Evolutionary conservation across 352 stramenopile species (phyloP).

Genomic region (Phytopythium montanum): DNA sequence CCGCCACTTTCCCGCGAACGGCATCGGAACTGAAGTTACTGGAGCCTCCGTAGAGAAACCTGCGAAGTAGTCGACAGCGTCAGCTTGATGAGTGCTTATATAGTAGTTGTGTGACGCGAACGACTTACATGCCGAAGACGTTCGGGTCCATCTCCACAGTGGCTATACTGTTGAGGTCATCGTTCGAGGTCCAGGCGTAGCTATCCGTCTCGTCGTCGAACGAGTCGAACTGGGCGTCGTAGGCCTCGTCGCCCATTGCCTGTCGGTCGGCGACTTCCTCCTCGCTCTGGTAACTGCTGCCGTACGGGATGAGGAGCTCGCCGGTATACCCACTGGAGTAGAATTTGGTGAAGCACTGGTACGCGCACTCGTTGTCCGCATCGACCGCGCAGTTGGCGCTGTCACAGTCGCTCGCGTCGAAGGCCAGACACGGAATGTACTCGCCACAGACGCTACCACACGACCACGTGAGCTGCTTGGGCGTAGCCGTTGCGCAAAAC

Average conservation of each 20-base stretch:
- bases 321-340: not conserved
- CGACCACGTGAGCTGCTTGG: constrained; percentile 14
- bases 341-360: constrained; percentile 20
- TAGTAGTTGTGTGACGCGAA: not conserved
- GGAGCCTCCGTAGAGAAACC: too few relatives aligned
- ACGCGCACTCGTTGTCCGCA: constrained; percentile 12
- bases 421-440: constrained; percentile 18
- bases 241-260: constrained; percentile 4
- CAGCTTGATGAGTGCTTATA: too few relatives aligned
- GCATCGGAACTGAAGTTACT: constrained; percentile 3
- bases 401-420: constrained; percentile 11
- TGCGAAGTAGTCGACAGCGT: too few relatives aligned
- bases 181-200: constrained; percentile 26
- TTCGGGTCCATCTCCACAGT: constrained; percentile 11
- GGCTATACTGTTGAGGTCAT: constrained; percentile 17
- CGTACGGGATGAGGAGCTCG: constrained; percentile 23
- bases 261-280: constrained; percentile 15
- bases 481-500: too few relatives aligned
- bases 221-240: constrained; percentile 9
- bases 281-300: constrained; percentile 19
- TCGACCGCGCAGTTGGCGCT: constrained; percentile 12
- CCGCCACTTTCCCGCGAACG: constrained; percentile 12
- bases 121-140: constrained; percentile 3
- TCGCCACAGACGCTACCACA: constrained; percentile 17
- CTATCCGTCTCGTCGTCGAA: constrained; percentile 19